Conservation (phyloP, 2,329 filamentous ascomycete genomes). For the Colletotrichum sublineola region DNA sequence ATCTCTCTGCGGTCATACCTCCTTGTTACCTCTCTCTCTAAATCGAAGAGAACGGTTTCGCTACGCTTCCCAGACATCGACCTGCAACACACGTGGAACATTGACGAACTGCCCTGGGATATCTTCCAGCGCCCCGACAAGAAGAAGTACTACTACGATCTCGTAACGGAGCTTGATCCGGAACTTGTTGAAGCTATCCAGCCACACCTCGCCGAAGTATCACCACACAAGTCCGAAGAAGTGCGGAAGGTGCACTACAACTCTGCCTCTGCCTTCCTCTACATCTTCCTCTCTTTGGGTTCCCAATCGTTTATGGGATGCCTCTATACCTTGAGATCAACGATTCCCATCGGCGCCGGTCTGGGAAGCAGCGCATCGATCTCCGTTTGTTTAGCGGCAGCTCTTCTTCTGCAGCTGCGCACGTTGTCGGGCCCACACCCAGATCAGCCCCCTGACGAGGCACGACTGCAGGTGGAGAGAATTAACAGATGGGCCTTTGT, state of each 20-base stretch:
- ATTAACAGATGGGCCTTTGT: conserved; percentile 99
- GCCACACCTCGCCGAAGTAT: conserved; percentile 82
- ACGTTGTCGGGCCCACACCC: conserved; percentile 91
- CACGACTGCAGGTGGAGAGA: conserved; percentile 89
- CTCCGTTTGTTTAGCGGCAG: conserved; percentile 86
- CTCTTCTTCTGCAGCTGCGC: conserved; percentile 88
- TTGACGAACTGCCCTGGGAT: conserved; percentile 90
- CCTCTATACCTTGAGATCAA: conserved; percentile 91
- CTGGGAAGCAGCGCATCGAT: conserved; percentile 96
- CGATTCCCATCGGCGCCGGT: conserved; percentile 91
- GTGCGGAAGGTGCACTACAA: conserved; percentile 86
- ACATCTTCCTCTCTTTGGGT: conserved; percentile 90
- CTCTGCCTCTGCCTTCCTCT: conserved; percentile 89
- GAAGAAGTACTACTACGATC: conserved; percentile 95
- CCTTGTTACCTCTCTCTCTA: conserved; percentile 92
- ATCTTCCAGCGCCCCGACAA: conserved; percentile 83
- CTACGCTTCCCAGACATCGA: conserved; percentile 93
- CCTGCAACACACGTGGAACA: conserved; percentile 92
- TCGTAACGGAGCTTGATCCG: conserved; percentile 85
- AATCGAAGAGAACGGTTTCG: conserved; percentile 88
- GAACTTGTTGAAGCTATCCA: conserved; percentile 86
- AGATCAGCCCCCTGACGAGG: conserved; percentile 89
- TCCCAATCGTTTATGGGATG: conserved; percentile 83
- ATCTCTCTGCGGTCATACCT: conserved; percentile 97
- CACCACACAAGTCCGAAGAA: conserved; percentile 73